A percentile compares a stretch with the other conserved stretches of the same genome.
These are phyloP conservation scores for Oropetium thomaeum DNA, from an alignment of 176 grass and related monocot genomes.

Conservation along the genomic window DNA sequence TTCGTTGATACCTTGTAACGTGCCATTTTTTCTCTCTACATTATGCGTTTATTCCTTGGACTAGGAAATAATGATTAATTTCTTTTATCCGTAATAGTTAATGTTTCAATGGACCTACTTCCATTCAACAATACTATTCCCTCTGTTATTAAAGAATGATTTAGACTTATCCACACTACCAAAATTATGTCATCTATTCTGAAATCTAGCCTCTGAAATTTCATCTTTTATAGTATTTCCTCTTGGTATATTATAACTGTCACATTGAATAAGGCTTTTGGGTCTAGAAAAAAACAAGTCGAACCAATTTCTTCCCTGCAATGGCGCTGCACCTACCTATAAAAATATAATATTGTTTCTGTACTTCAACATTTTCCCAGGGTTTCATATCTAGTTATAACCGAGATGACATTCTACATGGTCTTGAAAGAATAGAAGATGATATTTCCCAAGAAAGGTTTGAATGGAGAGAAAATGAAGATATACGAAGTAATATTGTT, in stretches of 20 bases:
- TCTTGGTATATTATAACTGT: neutral
- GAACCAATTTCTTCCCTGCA: neutral
- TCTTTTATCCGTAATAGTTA: neutral
- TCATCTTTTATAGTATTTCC: neutral
- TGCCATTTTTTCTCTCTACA: neutral
- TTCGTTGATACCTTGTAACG: neutral
- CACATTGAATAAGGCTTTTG: neutral
- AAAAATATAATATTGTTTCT: neutral
- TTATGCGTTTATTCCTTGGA: neutral
- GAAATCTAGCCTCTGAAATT: neutral
- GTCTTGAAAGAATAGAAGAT: conserved; percentile 6
- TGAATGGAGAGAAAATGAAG: neutral
- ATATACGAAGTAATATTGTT: conserved; percentile 1
- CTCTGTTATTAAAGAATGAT: neutral
- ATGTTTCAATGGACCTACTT: neutral
- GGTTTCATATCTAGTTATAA: neutral
- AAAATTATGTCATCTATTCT: neutral
- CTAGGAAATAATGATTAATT: neutral
- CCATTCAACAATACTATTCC: neutral
- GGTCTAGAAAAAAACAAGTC: neutral
- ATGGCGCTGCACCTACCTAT: neutral
- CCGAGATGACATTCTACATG: neutral
- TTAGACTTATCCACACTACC: neutral
- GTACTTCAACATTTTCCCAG: neutral
- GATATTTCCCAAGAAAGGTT: conserved; percentile 4